phyloP scores from a whole-genome alignment of 2,329 filamentous ascomycete genomes.

The Neofusicoccum umdonicola region DNA sequence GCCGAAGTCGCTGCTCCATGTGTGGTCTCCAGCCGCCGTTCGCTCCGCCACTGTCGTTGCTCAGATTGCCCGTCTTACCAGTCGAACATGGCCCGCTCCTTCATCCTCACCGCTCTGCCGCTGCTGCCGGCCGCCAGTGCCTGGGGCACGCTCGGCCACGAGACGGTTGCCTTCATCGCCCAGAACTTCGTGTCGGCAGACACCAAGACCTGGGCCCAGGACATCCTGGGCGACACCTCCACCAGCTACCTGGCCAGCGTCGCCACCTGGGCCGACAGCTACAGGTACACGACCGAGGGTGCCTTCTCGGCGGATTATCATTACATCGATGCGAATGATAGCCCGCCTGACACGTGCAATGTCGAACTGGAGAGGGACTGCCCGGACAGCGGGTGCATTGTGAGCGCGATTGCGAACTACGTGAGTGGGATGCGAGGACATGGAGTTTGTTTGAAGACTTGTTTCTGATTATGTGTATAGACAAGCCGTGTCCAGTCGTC shows the following conservation, averaged over 20 bases:
- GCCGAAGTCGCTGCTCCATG: neutral
- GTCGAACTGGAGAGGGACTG: slow-evolving; percentile 54
- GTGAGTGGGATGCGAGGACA: slow-evolving; percentile 20
- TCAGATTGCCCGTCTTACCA: no score
- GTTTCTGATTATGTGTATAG: slow-evolving; percentile 20
- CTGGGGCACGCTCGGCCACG: slow-evolving; percentile 56
- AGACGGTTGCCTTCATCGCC: slow-evolving; percentile 55
- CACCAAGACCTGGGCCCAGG: slow-evolving; percentile 46
- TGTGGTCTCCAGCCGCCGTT: neutral
- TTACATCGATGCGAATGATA: slow-evolving; percentile 53
- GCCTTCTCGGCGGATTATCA: slow-evolving; percentile 49
- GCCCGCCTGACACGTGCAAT: slow-evolving; percentile 47
- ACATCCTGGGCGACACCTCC: slow-evolving; percentile 44
- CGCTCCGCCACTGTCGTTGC: neutral
- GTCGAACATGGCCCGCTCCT: slow-evolving; percentile 12
- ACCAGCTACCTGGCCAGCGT: slow-evolving; percentile 50
- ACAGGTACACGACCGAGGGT: slow-evolving; percentile 49
- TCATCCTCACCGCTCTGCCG: slow-evolving; percentile 24
- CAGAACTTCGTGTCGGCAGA: slow-evolving; percentile 46
- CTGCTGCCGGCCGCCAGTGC: slow-evolving; percentile 30
- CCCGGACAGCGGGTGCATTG: slow-evolving; percentile 48
- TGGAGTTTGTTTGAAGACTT: neutral
- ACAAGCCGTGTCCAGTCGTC: slow-evolving; percentile 38
- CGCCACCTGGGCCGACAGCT: slow-evolving; percentile 55
- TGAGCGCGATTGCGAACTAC: slow-evolving; percentile 55